These are phyloP conservation scores for Saccharomycopsis guyanensis DNA, from an alignment of 805 yeast species.

Conservation along the genomic window DNA sequence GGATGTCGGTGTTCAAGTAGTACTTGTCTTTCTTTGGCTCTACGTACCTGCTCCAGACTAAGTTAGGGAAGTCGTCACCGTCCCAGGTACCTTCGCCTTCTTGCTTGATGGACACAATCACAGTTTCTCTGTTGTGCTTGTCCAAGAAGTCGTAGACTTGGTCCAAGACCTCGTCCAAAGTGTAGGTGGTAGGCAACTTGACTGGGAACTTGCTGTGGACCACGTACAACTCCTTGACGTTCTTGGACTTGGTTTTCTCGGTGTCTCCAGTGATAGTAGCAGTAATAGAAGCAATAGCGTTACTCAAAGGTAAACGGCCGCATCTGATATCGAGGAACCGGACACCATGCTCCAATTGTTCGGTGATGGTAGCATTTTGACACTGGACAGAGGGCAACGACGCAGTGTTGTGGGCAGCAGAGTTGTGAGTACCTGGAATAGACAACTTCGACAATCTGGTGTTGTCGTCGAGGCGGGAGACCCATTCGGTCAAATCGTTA, in stretches of 20 bases:
- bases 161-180: slow-evolving; percentile 42
- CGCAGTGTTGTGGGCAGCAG: slow-evolving; percentile 65
- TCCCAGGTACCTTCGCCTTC: slow-evolving; percentile 68
- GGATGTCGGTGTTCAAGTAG: slow-evolving; percentile 51
- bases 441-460: slow-evolving; percentile 45
- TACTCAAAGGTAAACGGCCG: slow-evolving; percentile 48
- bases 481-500: slow-evolving; percentile 35
- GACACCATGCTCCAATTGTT: slow-evolving; percentile 67
- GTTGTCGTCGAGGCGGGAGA: slow-evolving; percentile 45
- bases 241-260: slow-evolving; percentile 26
- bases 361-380: slow-evolving; percentile 52
- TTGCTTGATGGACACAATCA: slow-evolving; percentile 61
- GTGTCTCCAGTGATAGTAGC: slow-evolving; percentile 17
- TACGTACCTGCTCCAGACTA: slow-evolving; percentile 52
- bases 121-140: slow-evolving; percentile 48
- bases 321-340: slow-evolving; percentile 64
- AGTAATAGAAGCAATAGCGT: slow-evolving; percentile 30
- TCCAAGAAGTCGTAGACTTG: slow-evolving; percentile 54
- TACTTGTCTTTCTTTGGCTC: slow-evolving; percentile 44
- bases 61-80: slow-evolving; percentile 58
- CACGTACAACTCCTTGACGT: slow-evolving; percentile 48
- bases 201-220: slow-evolving; percentile 76
- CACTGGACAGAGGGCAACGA: slow-evolving; percentile 66
- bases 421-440: slow-evolving; percentile 81
- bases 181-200: slow-evolving; percentile 47